Evolutionary conservation across 2,329 filamentous ascomycete species (phyloP).

Genomic region (Akanthomyces dipterigenus): DNA sequence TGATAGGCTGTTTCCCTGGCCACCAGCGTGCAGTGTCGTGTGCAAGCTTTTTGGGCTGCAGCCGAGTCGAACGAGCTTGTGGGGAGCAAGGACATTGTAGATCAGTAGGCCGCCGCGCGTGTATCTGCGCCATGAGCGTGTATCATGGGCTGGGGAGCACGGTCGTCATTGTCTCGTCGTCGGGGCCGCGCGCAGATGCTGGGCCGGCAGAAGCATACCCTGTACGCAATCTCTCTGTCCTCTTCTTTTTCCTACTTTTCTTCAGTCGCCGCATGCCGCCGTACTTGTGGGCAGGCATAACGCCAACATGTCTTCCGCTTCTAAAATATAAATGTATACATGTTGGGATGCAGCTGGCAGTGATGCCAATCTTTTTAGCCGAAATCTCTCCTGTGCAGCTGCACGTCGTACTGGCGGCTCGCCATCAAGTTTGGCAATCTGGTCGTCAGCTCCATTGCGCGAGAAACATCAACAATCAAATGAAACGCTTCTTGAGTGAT

Average conservation of each 20-base stretch:
- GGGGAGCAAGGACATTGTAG: too few species aligned
- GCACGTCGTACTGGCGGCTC: conserved; percentile 25
- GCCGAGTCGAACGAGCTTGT: too few species aligned
- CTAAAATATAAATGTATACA: conserved; percentile 22
- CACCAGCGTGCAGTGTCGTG: too few species aligned
- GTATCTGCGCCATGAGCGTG: conserved; percentile 1
- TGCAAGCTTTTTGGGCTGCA: too few species aligned
- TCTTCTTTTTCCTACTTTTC: too few species aligned
- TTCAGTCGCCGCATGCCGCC: too few species aligned
- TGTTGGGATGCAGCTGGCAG: conserved; percentile 31
- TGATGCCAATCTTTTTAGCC: conserved; percentile 26
- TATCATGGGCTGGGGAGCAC: background rate
- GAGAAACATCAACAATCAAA: conserved; percentile 22
- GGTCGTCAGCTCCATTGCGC: conserved; percentile 20
- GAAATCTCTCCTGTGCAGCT: conserved; percentile 23
- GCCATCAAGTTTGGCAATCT: conserved; percentile 20
- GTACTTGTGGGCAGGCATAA: too few species aligned
- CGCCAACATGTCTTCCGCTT: background rate
- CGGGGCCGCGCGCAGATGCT: background rate
- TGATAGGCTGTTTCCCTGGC: too few species aligned
- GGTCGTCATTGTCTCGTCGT: background rate
- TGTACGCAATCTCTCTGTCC: background rate
- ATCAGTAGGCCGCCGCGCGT: background rate
- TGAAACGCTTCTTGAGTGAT: conserved; percentile 28
- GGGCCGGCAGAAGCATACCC: background rate